Percentiles rank a stretch among this genome's conserved stretches.
phyloP scores from a whole-genome alignment of 2,329 filamentous ascomycete genomes.

The Bipolaris oryzae region DNA sequence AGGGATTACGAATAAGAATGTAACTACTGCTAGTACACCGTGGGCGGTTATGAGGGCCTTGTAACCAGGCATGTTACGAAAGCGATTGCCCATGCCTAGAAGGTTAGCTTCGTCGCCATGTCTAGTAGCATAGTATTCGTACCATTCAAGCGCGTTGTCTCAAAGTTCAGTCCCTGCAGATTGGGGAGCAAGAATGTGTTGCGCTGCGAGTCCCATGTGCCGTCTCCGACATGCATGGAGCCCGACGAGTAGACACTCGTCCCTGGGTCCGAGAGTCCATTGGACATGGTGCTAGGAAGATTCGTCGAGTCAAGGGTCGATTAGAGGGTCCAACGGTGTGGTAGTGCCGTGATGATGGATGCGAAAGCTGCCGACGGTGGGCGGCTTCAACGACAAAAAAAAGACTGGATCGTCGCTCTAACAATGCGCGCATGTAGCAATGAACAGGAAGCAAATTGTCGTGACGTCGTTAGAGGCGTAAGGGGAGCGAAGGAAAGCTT shows the following conservation, averaged over 20 bases:
- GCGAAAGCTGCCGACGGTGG: constrained; percentile 8
- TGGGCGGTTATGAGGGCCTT: constrained; percentile 73
- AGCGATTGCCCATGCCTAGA: constrained; percentile 83
- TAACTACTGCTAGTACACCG: constrained; percentile 72
- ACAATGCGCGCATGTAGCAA: constrained; percentile 17
- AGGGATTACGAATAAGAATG: constrained; percentile 76
- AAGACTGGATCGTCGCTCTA: constrained; percentile 9
- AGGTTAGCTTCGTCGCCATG: constrained; percentile 18
- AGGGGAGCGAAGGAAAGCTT: constrained; percentile 18
- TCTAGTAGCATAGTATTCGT: constrained; percentile 16
- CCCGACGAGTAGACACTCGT: constrained; percentile 74
- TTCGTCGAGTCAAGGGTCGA: neutral
- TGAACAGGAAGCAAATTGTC: constrained; percentile 23
- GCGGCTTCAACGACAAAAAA: constrained; percentile 15
- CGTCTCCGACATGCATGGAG: constrained; percentile 79
- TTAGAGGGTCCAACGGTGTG: neutral
- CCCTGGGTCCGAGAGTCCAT: constrained; percentile 69
- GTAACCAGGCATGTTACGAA: constrained; percentile 71
- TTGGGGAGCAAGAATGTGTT: constrained; percentile 82
- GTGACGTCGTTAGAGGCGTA: constrained; percentile 43
- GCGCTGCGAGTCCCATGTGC: constrained; percentile 79
- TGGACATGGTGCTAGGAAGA: constrained; percentile 31
- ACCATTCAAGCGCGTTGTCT: constrained; percentile 87
- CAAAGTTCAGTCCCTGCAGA: constrained; percentile 75
- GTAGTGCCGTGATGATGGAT: constrained; percentile 12